Evolutionary conservation across 306 rosid genomes (phyloP).

Genomic region (Senna siamea): DNA sequence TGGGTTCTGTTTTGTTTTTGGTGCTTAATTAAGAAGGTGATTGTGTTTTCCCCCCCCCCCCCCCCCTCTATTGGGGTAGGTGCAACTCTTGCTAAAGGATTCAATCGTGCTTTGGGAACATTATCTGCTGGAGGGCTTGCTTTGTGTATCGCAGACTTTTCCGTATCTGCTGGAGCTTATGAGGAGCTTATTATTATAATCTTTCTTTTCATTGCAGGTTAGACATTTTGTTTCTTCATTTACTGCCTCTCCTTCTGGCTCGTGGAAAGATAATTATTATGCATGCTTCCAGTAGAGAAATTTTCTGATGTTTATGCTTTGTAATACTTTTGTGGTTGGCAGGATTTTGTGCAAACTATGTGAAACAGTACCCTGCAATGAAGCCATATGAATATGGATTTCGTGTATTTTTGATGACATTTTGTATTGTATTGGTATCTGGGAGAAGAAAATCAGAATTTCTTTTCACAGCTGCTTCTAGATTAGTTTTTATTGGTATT

Average conservation of each 20-base stretch:
- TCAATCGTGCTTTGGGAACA: constrained; percentile 83
- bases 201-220: constrained; percentile 70
- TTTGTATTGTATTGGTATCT: constrained; percentile 69
- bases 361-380: constrained; percentile 67
- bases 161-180: constrained; percentile 43
- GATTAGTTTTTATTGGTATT: constrained; percentile 66
- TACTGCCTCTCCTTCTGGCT: not conserved
- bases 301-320: not conserved
- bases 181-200: constrained; percentile 56
- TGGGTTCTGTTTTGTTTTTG: constrained; percentile 13
- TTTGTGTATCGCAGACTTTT: constrained; percentile 55
- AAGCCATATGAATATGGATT: constrained; percentile 80
- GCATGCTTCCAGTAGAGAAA: not conserved
- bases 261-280: not conserved
- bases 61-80: constrained; percentile 49
- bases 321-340: constrained; percentile 24
- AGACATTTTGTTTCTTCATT: constrained; percentile 12
- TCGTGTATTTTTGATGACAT: constrained; percentile 79
- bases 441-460: constrained; percentile 52
- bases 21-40: constrained; percentile 3
- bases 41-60: not conserved
- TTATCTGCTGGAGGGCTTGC: constrained; percentile 73
- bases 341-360: constrained; percentile 63
- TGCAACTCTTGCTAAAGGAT: constrained; percentile 75
- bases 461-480: constrained; percentile 62